Evolutionary conservation across 139 green algal species (phyloP).

Genomic region (Chlorella sp.): DNA sequence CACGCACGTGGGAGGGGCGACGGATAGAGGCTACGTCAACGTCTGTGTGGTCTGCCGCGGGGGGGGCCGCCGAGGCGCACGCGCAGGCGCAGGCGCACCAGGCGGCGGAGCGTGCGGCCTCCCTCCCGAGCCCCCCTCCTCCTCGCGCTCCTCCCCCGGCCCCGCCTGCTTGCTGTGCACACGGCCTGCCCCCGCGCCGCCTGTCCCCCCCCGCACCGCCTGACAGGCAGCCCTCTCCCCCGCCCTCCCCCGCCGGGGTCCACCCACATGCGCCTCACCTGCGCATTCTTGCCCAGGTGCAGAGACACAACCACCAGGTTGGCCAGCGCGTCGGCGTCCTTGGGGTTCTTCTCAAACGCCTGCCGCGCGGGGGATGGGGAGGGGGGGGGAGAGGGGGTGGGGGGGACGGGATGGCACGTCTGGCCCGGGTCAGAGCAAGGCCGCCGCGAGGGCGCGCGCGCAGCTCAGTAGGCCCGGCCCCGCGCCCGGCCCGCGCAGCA

Average conservation of each 20-base stretch:
- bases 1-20: conserved; percentile 15
- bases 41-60: too few relatives aligned
- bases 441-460: neutral
- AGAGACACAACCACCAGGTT: conserved; percentile 86
- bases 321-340: conserved; percentile 90
- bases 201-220: neutral
- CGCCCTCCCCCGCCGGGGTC: conserved; percentile 57
- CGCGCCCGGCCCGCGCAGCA: too few relatives aligned
- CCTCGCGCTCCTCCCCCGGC: too few relatives aligned
- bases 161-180: too few relatives aligned
- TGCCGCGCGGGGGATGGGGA: conserved; percentile 48
- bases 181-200: neutral
- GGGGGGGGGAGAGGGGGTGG: too few relatives aligned
- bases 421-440: neutral
- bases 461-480: too few relatives aligned
- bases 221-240: neutral
- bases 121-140: too few relatives aligned
- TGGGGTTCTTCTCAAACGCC: conserved; percentile 87
- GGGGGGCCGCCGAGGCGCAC: too few relatives aligned
- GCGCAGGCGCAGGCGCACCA: too few relatives aligned
- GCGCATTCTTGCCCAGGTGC: conserved; percentile 86
- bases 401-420: neutral
- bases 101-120: too few relatives aligned
- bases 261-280: too few relatives aligned
- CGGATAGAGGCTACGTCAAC: neutral